phyloP scores from a whole-genome alignment of 331 rosid genomes.

The Acacia concinna region DNA sequence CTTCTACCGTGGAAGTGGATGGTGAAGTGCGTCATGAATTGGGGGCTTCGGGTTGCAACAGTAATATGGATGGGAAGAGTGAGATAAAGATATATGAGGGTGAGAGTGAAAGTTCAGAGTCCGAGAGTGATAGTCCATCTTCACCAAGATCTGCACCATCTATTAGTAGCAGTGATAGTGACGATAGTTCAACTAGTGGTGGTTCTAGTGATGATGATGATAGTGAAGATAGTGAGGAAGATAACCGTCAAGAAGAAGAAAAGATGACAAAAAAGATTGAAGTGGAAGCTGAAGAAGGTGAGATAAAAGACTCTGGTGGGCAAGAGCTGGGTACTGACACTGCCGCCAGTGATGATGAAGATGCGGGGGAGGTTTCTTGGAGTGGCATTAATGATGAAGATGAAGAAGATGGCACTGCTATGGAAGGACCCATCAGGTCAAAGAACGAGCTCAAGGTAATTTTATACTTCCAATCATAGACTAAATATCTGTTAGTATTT shows the following conservation, averaged over 20 bases:
- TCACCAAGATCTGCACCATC: slow-evolving; percentile 36
- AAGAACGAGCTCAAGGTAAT: slow-evolving; percentile 80
- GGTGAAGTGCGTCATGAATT: slow-evolving; percentile 20
- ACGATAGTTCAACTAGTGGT: neutral
- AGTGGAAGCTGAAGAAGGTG: slow-evolving; percentile 71
- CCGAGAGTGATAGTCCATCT: slow-evolving; percentile 38
- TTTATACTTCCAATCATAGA: neutral
- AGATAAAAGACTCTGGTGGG: slow-evolving; percentile 52
- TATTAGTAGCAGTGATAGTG: slow-evolving; percentile 20
- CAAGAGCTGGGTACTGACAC: slow-evolving; percentile 8
- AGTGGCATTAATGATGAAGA: slow-evolving; percentile 34
- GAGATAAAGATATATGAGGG: slow-evolving; percentile 18
- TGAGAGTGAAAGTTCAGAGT: slow-evolving; percentile 41
- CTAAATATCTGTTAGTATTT: slow-evolving; percentile 8
- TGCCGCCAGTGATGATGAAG: slow-evolving; percentile 4
- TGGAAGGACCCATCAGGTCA: slow-evolving; percentile 67
- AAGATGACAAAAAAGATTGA: neutral
- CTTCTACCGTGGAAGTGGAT: slow-evolving; percentile 23
- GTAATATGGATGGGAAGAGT: slow-evolving; percentile 31
- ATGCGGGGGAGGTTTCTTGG: slow-evolving; percentile 43
- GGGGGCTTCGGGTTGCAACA: slow-evolving; percentile 29
- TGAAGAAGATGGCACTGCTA: slow-evolving; percentile 37
- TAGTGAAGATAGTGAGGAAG: slow-evolving; percentile 4
- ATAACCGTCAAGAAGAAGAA: slow-evolving; percentile 12
- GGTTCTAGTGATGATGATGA: slow-evolving; percentile 11